Evolutionary conservation across 2,329 filamentous ascomycete species (phyloP), one percentile per base, ranked within the genome.

Genomic region (Rhynchosporium agropyri): DNA sequence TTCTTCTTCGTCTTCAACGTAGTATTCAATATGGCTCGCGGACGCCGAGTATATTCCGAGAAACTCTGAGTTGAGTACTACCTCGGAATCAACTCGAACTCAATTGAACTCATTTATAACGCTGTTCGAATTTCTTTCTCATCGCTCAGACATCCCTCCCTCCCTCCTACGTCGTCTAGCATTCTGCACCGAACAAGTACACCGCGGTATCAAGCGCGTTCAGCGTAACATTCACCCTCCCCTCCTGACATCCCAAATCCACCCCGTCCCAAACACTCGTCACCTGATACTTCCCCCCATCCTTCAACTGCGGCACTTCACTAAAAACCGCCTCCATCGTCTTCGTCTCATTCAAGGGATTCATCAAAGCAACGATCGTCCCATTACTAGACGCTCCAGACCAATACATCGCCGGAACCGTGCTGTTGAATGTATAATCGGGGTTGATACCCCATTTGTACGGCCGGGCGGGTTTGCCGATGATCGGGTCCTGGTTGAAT

Each of bases 321-420:
- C 53, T 65, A 66, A 78, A 82, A 0, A 70, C 68, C 3, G 76
- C 75, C 28, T 71, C 74, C 71, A 78, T 80, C 74, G 20, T 81
- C 76, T 1, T n/a, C 10, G 40, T 1, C 40, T 4, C 1, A 43
- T n/a, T 43, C 40, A 43, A 43, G 13, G 40, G 10, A n/a, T 43
- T 43, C 10, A 43, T 12, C 40, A n/a, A 12, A 12, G 15, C 10
- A 15, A 43, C 40, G 46, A 82, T 74, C 20, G 76, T 77, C 1
- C 80, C 80, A 26, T 74, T 69, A 8, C 70, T 71, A 1, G 76
- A 79, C 20, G 71, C 70, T 0, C 81, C 80, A 0, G 77, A 74
- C 80, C 80, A 83, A 71, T 77, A 82, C 71, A 81, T 78, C 3
- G 81, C 80, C 2, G 81, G 81, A 61, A 78, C 72, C 0, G 76